These are phyloP conservation scores for Fusarium caatingaense DNA, from an alignment of 2,329 filamentous ascomycete species.

Conservation along the genomic window DNA sequence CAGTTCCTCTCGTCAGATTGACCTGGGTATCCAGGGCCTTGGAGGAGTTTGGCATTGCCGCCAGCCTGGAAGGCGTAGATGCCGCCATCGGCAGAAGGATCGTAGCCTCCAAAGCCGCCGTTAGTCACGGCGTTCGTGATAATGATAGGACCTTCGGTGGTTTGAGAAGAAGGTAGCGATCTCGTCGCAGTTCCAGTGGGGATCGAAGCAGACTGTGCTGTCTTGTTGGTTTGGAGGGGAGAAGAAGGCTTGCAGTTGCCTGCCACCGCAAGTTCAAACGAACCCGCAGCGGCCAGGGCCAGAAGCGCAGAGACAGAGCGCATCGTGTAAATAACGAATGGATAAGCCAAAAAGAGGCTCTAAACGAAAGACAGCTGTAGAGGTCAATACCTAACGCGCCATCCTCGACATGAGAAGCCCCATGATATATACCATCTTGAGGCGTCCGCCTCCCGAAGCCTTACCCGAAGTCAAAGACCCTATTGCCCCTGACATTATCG, in stretches of 20 bases:
- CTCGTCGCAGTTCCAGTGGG: background rate
- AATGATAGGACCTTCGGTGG: conserved; percentile 14
- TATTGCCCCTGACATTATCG: conserved; percentile 1
- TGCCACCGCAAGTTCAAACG: conserved; percentile 7
- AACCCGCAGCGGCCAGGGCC: conserved; percentile 18
- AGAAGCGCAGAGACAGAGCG: conserved; percentile 21
- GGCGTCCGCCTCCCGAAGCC: conserved; percentile 6
- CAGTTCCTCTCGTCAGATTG: conserved; percentile 34
- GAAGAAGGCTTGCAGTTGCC: conserved; percentile 26
- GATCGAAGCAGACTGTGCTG: background rate
- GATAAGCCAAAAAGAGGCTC: conserved; percentile 8
- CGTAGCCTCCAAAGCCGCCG: conserved; percentile 39
- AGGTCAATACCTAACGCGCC: background rate
- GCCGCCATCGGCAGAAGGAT: conserved; percentile 31
- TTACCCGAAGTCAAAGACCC: background rate
- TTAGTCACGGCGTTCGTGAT: conserved; percentile 32
- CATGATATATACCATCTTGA: conserved; percentile 1
- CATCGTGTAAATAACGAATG: conserved; percentile 29
- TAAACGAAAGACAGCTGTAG: background rate
- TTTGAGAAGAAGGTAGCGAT: background rate
- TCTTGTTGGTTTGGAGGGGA: background rate
- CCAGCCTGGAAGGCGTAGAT: conserved; percentile 38
- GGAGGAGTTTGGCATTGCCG: conserved; percentile 24
- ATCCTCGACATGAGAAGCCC: background rate
- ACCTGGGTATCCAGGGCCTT: conserved; percentile 30